Percentiles rank a stretch among this genome's conserved stretches.
Conservation (phyloP, 169 alveolate genomes). For the Plasmodium gaboni region DNA sequence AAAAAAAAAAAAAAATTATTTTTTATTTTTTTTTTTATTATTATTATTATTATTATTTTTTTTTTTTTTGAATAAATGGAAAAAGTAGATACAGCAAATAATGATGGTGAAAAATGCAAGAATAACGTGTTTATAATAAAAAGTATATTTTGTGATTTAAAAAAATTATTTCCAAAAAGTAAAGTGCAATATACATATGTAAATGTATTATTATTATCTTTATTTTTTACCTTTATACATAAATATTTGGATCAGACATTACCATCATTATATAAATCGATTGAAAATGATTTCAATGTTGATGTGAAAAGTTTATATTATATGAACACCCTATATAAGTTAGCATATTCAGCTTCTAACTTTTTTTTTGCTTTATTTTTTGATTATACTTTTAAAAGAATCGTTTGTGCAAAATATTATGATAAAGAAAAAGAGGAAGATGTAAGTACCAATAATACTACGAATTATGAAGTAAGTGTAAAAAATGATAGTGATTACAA, state of each 20-base stretch:
- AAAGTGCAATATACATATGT: slow-evolving; percentile 55
- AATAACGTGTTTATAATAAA: slow-evolving; percentile 4
- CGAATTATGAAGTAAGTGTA: slow-evolving; percentile 21
- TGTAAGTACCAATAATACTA: neutral
- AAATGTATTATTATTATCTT: slow-evolving; percentile 40
- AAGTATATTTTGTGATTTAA: slow-evolving; percentile 6
- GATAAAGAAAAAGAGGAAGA: neutral
- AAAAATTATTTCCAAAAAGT: slow-evolving; percentile 52
- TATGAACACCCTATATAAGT: slow-evolving; percentile 48
- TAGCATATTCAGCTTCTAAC: slow-evolving; percentile 45
- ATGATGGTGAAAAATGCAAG: slow-evolving; percentile 18
- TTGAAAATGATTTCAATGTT: slow-evolving; percentile 51
- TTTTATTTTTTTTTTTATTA: slow-evolving; percentile 7
- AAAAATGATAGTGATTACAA: slow-evolving; percentile 4
- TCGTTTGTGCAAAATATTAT: slow-evolving; percentile 12
- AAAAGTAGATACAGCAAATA: neutral
- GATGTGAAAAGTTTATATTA: slow-evolving; percentile 51
- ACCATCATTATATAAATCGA: slow-evolving; percentile 68
- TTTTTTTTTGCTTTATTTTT: slow-evolving; percentile 59
- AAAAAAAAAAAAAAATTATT: too few relatives aligned
- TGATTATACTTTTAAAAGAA: slow-evolving; percentile 56
- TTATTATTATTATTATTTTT: slow-evolving; percentile 2
- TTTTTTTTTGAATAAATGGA: slow-evolving; percentile 33
- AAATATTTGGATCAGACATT: slow-evolving; percentile 65
- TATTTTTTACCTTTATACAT: slow-evolving; percentile 58